Base-by-base conservation (phyloP, 345 rosid genomes). In the Cardiospermum halicacabum region DNA sequence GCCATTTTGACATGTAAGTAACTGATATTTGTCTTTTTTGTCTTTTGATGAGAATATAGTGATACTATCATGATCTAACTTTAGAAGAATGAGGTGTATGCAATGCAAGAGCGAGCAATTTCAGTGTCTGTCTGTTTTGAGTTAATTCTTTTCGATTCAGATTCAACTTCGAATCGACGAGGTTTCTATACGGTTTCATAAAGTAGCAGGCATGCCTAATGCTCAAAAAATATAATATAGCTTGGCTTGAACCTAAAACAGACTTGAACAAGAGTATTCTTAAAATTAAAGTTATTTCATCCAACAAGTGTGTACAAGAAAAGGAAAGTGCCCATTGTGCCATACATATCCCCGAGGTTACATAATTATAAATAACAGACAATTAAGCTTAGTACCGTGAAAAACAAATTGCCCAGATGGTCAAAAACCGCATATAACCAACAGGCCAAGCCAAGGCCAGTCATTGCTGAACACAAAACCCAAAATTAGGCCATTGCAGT, bases 401-500 rank as follows among this genome's bases (percentile, higher is more conserved):
- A 66, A 42, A 36, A 27, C 19, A 45, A 62, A 21, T 67, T 53
- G 76, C 60, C 42, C 43, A 43, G 31, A 60, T 66, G 60, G 21
- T 28, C n/a, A 60, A 27, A 54, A 30, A 48, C 24, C 5, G 2
- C 45, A 22, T 36, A 11, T 22, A 61, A 5, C 32, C 1, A 37
- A 21, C 22, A 16, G 56, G 56, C 53, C 58, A 9, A 3, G 39
- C 67, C 62, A 21, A n/a, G n/a, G 62, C 73, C 55, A 40, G 24
- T 40, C 16, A 58, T n/a, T n/a, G 26, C 53, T 36, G 32, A 27
- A 71, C 8, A 11, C 27, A 42, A 53, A 64, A 19, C 25, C 43
- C 37, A 43, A n/a, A 68, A 47, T 85, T 76, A 92, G 65, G 92
- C 85, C 21, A 64, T 73, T 58, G 91, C 91, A 27, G 90, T 78